These are phyloP conservation scores for Tolypocladium tundrense DNA, from an alignment of 2,329 filamentous ascomycete species.

Conservation along the genomic window DNA sequence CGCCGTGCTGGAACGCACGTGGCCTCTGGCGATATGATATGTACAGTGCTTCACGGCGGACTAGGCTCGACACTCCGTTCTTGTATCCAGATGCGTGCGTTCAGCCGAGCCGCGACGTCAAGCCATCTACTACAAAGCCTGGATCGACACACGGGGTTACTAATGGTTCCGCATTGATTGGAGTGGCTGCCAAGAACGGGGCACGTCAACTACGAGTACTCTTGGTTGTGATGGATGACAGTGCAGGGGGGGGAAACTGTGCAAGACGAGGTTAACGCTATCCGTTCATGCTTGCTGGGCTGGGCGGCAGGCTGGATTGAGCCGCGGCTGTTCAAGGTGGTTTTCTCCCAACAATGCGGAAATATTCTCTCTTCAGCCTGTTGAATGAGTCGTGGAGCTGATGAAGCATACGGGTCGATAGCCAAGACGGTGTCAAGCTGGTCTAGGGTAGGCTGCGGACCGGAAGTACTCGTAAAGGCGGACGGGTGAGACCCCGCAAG, in stretches of 20 bases:
- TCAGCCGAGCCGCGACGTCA: not conserved
- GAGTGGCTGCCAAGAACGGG: not conserved
- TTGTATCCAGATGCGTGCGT: not conserved
- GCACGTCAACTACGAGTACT: too few relatives aligned
- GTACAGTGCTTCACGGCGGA: not conserved
- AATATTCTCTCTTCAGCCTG: too few relatives aligned
- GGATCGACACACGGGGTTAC: not conserved
- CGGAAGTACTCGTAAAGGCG: not conserved
- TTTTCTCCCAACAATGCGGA: not conserved
- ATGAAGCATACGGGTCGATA: too few relatives aligned
- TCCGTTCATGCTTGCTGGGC: not conserved
- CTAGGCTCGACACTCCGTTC: not conserved
- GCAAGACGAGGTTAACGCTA: not conserved
- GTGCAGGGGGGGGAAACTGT: not conserved
- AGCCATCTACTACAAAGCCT: not conserved
- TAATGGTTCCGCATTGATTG: not conserved
- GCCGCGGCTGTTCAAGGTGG: not conserved
- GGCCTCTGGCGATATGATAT: not conserved
- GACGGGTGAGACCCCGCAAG: slow-evolving; percentile 3
- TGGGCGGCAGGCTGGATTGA: too few relatives aligned
- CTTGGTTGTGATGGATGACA: too few relatives aligned
- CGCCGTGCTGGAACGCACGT: not conserved
- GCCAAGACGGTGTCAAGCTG: too few relatives aligned
- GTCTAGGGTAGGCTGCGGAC: not conserved
- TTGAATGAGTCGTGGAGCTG: too few relatives aligned